Percentiles rank a stretch among this genome's conserved stretches.
Evolutionary conservation across 768 basidiomycete genomes (phyloP).

Genomic region (Amanita molliuscula): DNA sequence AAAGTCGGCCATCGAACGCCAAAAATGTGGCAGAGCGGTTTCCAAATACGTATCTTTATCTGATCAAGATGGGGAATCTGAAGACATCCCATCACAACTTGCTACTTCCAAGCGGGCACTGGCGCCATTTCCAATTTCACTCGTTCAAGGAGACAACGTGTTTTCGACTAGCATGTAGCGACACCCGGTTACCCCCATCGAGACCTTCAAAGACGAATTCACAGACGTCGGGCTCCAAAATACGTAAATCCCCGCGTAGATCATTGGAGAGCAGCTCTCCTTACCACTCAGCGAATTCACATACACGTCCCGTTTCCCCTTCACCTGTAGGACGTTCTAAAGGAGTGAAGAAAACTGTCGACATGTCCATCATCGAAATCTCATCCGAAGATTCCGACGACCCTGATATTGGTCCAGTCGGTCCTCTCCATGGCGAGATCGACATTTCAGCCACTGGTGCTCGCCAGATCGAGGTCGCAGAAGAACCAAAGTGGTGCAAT

Average conservation of each 20-base stretch:
- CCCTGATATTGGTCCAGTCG: background rate
- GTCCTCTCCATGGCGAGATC: background rate
- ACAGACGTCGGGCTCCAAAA: background rate
- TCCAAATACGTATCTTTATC: background rate
- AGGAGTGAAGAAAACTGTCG: background rate
- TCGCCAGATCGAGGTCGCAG: slow-evolving; percentile 1
- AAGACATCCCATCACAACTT: background rate
- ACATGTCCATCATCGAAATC: slow-evolving; percentile 4
- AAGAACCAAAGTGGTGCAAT: background rate
- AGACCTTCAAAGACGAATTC: background rate
- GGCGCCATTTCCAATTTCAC: slow-evolving; percentile 1
- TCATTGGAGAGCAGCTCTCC: background rate
- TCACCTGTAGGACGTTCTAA: background rate
- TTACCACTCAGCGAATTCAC: background rate
- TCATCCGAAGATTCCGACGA: slow-evolving; percentile 4
- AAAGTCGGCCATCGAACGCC: background rate
- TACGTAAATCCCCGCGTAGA: background rate
- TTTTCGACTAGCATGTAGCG: background rate
- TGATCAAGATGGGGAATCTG: background rate
- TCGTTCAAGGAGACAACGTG: background rate
- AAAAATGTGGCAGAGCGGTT: background rate
- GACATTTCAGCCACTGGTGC: background rate
- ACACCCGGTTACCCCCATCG: background rate
- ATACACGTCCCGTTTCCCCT: background rate
- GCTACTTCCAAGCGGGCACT: background rate